A percentile compares a stretch with the other conserved stretches of the same genome.
Evolutionary conservation across 2,329 filamentous ascomycete genomes (phyloP).

Genomic region (Anthostomella pinea): DNA sequence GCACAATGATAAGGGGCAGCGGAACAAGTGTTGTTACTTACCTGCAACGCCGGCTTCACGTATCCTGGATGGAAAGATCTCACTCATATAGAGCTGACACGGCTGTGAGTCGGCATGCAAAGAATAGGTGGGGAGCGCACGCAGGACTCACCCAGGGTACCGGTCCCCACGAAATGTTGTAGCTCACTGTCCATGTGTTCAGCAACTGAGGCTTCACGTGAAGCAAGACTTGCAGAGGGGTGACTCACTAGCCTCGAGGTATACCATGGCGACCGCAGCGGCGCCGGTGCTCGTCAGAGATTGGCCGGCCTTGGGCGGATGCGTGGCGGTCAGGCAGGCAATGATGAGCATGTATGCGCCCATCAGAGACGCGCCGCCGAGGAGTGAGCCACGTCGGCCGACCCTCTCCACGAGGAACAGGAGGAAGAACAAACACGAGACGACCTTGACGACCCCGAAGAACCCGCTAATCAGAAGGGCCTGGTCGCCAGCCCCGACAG

Average conservation of each 20-base stretch:
- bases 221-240: not conserved
- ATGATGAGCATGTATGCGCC: constrained; percentile 52
- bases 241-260: constrained; percentile 40
- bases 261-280: constrained; percentile 49
- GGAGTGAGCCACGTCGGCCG: constrained; percentile 46
- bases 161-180: constrained; percentile 51
- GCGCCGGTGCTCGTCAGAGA: constrained; percentile 39
- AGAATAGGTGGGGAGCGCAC: not conserved
- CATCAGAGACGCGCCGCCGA: constrained; percentile 48
- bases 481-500: constrained; percentile 46
- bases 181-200: constrained; percentile 45
- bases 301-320: constrained; percentile 35
- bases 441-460: constrained; percentile 51
- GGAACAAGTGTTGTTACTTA: constrained; percentile 1
- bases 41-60: constrained; percentile 46
- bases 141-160: constrained; percentile 41
- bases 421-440: constrained; percentile 45
- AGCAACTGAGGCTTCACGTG: constrained; percentile 6
- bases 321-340: constrained; percentile 43
- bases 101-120: not conserved
- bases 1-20: not conserved
- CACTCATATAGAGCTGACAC: constrained; percentile 41
- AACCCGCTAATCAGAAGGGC: constrained; percentile 49
- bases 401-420: constrained; percentile 48
- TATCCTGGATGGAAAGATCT: constrained; percentile 51